phyloP scores from a whole-genome alignment of 2,329 filamentous ascomycete species.

The Aureobasidium sp. region DNA sequence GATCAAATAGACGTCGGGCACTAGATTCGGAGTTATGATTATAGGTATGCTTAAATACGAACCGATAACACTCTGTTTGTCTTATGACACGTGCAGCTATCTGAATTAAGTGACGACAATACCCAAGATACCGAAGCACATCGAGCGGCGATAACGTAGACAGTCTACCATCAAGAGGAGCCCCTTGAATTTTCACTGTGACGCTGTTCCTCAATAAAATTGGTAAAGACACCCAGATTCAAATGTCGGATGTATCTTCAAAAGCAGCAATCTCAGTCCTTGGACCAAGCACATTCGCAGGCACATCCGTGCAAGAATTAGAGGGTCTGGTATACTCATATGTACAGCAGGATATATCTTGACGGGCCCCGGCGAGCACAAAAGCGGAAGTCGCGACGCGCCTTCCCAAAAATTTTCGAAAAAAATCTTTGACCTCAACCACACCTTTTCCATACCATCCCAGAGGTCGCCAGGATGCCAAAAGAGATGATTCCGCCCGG shows the following conservation, averaged over 20 bases:
- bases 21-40: neutral
- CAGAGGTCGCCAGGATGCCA: neutral
- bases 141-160: too few relatives aligned
- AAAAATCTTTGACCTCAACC: neutral
- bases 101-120: too few relatives aligned
- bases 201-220: too few relatives aligned
- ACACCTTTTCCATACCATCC: neutral
- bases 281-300: too few relatives aligned
- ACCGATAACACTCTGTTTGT: neutral
- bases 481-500: neutral
- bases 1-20: neutral
- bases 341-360: neutral
- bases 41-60: neutral
- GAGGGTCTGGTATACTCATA: neutral
- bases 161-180: too few relatives aligned
- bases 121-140: too few relatives aligned
- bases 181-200: too few relatives aligned
- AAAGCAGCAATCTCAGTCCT: too few relatives aligned
- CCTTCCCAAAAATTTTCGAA: neutral
- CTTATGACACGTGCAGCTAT: neutral
- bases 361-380: too few relatives aligned
- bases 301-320: too few relatives aligned
- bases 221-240: too few relatives aligned
- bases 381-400: neutral
- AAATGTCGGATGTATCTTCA: too few relatives aligned